Evolutionary conservation across 108 stramenopile genomes (phyloP), one percentile per base, ranked within the genome.

Genomic region (Nitzschia putrida): DNA sequence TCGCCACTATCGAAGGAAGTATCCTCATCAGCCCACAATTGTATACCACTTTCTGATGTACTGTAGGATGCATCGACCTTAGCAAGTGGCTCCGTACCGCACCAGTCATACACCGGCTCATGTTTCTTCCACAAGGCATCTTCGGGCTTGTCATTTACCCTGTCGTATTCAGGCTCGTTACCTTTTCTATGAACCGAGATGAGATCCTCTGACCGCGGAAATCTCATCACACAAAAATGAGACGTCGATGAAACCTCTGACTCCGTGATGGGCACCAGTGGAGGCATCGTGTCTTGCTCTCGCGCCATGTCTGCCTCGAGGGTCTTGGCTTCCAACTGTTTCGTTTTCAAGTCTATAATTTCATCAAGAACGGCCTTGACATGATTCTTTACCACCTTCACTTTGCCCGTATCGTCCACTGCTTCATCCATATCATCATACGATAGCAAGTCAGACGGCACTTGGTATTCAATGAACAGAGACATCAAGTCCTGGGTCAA

Each of bases 401-500:
- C 60, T 65, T 91, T 91, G 22, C 83, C 84, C 34, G 66, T 66
- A 13, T 58, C 44, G 13, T 78, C 60, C 38, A 55, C 77, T 10
- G 50, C 87, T 5, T 34, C 52, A 23, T 54, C 41, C 39, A 57
- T 43, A 3, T 85, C 91, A 70, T 89, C 88, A 72, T 78, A 96
- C 8, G 90, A 86, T 14, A 96, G 45, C 68, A 96, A 66, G 54
- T 96, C 95, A 18, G 88, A 85, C 23, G 95, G 92, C 26, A 96
- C 83, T 70, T 94, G 93, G 58, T 88, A 94, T n/a, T 94, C 87
- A 5, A 93, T 61, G 73, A 96, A 94, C 41, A 94, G 73, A 12
- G 75, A 55, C 87, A 91, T 85, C 12, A 96, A 76, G 59, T 93
- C 87, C 61, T 94, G 84, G 5, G 91, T 91, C 8, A 96, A 81